These are phyloP conservation scores for Trichoderma asperellum DNA, from an alignment of 2,329 filamentous ascomycete species.

Conservation along the genomic window DNA sequence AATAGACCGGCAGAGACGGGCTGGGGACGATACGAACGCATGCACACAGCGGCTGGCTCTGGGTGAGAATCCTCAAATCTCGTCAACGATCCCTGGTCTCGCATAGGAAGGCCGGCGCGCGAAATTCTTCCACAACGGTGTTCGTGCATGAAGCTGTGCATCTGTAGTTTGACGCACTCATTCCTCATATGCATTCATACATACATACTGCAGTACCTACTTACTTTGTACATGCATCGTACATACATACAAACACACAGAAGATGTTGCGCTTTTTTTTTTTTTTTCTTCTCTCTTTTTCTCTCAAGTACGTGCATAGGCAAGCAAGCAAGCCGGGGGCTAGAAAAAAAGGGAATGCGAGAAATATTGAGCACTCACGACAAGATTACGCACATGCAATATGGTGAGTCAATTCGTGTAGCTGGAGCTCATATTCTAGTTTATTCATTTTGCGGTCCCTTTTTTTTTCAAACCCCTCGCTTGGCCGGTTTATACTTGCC, in stretches of 20 bases:
- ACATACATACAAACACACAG: background rate
- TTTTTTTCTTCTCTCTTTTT: background rate
- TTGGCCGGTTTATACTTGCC: background rate
- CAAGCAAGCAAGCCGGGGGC: too few relatives aligned
- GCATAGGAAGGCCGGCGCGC: background rate
- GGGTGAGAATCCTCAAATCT: background rate
- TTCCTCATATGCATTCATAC: background rate
- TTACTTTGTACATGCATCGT: background rate
- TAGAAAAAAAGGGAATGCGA: too few relatives aligned
- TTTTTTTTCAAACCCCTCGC: too few relatives aligned
- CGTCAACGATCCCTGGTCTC: background rate
- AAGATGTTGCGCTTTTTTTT: background rate
- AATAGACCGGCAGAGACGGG: background rate
- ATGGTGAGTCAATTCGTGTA: too few relatives aligned
- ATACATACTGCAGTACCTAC: background rate
- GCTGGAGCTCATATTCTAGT: background rate
- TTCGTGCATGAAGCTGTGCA: constrained; percentile 8
- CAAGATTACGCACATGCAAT: too few relatives aligned
- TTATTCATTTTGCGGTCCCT: background rate
- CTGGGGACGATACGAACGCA: background rate
- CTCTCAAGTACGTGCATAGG: background rate
- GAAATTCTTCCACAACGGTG: background rate
- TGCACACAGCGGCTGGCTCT: too few relatives aligned
- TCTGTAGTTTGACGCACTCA: background rate
- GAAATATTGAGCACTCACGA: too few relatives aligned